Percentiles rank a stretch among this genome's conserved stretches.
Evolutionary conservation across 495 filamentous ascomycete genomes (phyloP).

Genomic region (Trichoderma erinaceum): DNA sequence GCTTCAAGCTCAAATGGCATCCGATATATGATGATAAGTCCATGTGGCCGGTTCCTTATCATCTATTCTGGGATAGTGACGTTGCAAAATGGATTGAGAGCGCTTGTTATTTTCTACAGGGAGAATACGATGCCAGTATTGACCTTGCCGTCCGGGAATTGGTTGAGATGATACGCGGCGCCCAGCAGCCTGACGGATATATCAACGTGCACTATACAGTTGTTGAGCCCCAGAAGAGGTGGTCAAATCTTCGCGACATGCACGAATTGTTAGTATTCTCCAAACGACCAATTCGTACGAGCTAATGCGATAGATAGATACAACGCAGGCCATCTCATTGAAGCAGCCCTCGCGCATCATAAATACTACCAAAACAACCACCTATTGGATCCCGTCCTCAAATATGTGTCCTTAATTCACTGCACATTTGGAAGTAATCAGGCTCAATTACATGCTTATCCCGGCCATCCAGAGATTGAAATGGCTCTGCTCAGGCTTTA

Average conservation of each 20-base stretch:
- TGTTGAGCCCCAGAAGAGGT: slow-evolving; percentile 45
- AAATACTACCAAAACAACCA: slow-evolving; percentile 42
- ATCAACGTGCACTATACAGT: slow-evolving; percentile 55
- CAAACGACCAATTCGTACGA: not conserved
- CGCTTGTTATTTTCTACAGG: slow-evolving; percentile 49
- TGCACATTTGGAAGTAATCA: slow-evolving; percentile 33
- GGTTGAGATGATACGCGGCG: slow-evolving; percentile 47
- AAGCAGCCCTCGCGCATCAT: slow-evolving; percentile 51
- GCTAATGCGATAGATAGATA: slow-evolving; percentile 34
- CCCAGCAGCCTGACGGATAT: slow-evolving; percentile 54
- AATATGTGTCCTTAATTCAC: not conserved
- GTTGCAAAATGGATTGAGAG: slow-evolving; percentile 57
- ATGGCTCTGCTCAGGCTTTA: slow-evolving; percentile 51
- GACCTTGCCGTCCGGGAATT: slow-evolving; percentile 49
- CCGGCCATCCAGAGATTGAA: slow-evolving; percentile 57
- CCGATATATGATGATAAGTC: slow-evolving; percentile 43
- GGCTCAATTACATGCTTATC: slow-evolving; percentile 51
- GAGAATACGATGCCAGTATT: slow-evolving; percentile 37
- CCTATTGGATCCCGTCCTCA: not conserved
- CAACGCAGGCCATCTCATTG: slow-evolving; percentile 55
- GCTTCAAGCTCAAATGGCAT: slow-evolving; percentile 49
- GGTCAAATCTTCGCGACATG: slow-evolving; percentile 53
- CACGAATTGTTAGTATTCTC: slow-evolving; percentile 49
- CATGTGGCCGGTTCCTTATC: slow-evolving; percentile 47
- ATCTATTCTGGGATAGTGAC: slow-evolving; percentile 57